Base-by-base conservation (phyloP, 306 rosid species). In the Sphenostylis stenocarpa region DNA sequence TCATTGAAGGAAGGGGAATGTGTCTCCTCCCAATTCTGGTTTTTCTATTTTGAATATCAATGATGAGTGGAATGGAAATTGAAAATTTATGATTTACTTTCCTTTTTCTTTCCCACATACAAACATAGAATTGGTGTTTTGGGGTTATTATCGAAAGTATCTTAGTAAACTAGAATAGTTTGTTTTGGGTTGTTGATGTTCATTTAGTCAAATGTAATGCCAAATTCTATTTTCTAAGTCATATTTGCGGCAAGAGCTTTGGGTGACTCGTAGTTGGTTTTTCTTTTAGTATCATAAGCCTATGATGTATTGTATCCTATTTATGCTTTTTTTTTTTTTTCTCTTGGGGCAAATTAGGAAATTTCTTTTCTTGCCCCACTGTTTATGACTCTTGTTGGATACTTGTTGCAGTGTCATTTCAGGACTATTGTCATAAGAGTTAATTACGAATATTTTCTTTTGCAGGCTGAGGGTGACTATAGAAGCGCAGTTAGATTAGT, bases 401-500 rank as follows among this genome's bases (percentile, higher is more conserved):
- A 43, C 49, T 29, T 62, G 14, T 67, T 62, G 38, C 67, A 13
- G 13, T 77, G 47, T 57, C 47, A 56, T 36, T 73, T 67, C 44
- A 11, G 26, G 41, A 57, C 63, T 17, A 23, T 57, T 20, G 1
- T 64, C 11, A 8, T 29, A 48, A 44, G 36, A 41, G 21, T 67
- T 79, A 4, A 62, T 38, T 26, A 7, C 77, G 11, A 67, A 53
- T 28, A 53, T 80, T 45, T 61, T 56, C 73, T 80, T 76, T 51
- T 47, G 44, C 84, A 95, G 99, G 86, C 81, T 82, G 97, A 88
- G 33, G 97, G 97, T 34, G 87, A 92, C 76, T 95, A 89, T 38
- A 79, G 70, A 79, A 86, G 87, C 4, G 93, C 99, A 26, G 88
- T 88, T 81, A 90, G 85, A 80, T 81, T 89, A 86, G 97, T 95